phyloP scores from a whole-genome alignment of 495 filamentous ascomycete genomes.

The Aspergillus baeticus region DNA sequence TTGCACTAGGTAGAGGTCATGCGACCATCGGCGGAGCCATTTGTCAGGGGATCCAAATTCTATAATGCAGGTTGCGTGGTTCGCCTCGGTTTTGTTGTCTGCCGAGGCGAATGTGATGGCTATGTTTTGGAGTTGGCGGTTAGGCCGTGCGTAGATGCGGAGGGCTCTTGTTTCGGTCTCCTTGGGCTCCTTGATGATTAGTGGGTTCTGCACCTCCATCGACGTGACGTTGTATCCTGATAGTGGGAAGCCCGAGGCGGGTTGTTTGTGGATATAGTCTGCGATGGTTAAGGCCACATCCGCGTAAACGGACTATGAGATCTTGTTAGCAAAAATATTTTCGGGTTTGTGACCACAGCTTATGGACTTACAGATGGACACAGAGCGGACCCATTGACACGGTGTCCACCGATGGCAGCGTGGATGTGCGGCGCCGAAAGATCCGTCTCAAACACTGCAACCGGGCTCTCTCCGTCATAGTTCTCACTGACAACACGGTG shows the following conservation, averaged over 20 bases:
- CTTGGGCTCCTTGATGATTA: too few species aligned
- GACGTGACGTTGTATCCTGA: background rate
- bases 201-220: background rate
- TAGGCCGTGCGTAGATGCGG: background rate
- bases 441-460: background rate
- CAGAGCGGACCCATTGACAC: slow-evolving; percentile 6
- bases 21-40: background rate
- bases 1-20: background rate
- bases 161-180: background rate
- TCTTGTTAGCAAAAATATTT: background rate
- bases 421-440: too few species aligned
- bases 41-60: background rate
- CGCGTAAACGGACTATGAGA: background rate
- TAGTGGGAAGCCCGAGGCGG: background rate
- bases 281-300: background rate
- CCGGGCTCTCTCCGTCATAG: background rate
- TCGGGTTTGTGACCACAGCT: too few species aligned
- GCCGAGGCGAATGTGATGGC: background rate
- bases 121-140: background rate
- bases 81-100: background rate
- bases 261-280: background rate
- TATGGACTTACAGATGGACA: background rate
- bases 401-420: slow-evolving; percentile 5
- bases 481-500: too few species aligned
- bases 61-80: background rate